Conservation (phyloP, 345 rosid species). For the Gossypium anomalum region DNA sequence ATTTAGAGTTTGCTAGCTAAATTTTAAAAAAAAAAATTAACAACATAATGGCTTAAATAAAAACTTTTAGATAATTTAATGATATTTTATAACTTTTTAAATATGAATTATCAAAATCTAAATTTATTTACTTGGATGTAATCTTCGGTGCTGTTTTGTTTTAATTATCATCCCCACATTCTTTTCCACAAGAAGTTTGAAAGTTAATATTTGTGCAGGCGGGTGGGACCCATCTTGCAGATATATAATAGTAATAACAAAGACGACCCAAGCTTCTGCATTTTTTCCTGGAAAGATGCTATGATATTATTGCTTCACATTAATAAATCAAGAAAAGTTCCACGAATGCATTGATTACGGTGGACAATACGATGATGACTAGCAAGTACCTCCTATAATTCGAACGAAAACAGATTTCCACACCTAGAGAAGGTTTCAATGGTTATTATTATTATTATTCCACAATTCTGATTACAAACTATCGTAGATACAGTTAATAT, state of each 20-base stretch:
- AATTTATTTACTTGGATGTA: too few species aligned
- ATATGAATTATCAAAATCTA: too few species aligned
- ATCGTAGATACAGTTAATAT: neutral
- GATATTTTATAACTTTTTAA: too few species aligned
- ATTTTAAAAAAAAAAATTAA: too few species aligned
- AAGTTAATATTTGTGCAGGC: neutral
- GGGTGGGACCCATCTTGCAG: neutral
- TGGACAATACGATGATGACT: neutral
- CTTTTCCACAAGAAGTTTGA: neutral
- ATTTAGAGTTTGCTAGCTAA: accelerated
- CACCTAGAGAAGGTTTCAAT: neutral
- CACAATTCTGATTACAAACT: neutral
- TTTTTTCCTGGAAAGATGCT: neutral
- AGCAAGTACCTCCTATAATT: neutral
- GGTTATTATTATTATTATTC: neutral
- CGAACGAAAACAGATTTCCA: neutral
- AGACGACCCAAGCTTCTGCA: neutral
- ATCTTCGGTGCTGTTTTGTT: neutral
- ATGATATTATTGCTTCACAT: neutral
- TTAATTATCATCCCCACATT: neutral
- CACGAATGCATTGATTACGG: neutral
- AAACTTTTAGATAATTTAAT: too few species aligned
- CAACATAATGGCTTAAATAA: accelerated
- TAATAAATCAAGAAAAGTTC: neutral
- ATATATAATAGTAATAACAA: neutral